Conservation (phyloP, 2,329 filamentous ascomycete genomes). For the Monilinia laxa region DNA sequence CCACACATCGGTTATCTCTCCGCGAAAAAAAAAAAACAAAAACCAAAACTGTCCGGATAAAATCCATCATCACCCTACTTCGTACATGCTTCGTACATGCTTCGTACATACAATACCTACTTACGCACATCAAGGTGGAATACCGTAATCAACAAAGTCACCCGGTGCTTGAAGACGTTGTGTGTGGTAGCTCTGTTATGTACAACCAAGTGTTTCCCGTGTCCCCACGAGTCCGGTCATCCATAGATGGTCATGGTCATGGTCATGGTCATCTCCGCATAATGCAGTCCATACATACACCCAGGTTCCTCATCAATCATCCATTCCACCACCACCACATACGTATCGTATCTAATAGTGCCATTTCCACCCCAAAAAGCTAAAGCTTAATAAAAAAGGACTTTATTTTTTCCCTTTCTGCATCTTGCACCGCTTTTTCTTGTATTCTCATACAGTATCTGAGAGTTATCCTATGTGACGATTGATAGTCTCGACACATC, state of each 20-base stretch:
- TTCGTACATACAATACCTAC: not conserved
- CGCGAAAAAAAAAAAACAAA: not conserved
- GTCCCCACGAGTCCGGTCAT: constrained; percentile 19
- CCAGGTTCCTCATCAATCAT: constrained; percentile 5
- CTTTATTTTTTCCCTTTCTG: not conserved
- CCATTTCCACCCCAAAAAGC: constrained; percentile 8
- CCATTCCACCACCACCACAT: not conserved
- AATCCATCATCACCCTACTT: not conserved
- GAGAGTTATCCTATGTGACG: not conserved
- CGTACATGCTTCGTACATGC: too few species aligned
- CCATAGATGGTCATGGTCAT: constrained; percentile 3
- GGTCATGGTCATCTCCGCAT: constrained; percentile 20
- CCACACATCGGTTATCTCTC: constrained; percentile 2
- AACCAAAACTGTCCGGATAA: too few species aligned
- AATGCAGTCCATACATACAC: constrained; percentile 6
- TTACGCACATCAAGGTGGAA: not conserved
- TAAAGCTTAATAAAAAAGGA: constrained; percentile 14
- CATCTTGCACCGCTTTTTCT: constrained; percentile 16
- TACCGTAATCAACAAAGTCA: not conserved
- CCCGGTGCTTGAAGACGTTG: not conserved
- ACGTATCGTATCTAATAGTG: constrained; percentile 12
- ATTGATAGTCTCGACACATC: constrained; percentile 6
- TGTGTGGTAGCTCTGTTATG: not conserved
- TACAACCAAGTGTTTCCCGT: constrained; percentile 16
- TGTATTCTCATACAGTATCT: not conserved